A percentile compares a stretch with the other conserved stretches of the same genome.
Conservation (phyloP, 2,329 filamentous ascomycete genomes). For the Helotiales sp. region DNA sequence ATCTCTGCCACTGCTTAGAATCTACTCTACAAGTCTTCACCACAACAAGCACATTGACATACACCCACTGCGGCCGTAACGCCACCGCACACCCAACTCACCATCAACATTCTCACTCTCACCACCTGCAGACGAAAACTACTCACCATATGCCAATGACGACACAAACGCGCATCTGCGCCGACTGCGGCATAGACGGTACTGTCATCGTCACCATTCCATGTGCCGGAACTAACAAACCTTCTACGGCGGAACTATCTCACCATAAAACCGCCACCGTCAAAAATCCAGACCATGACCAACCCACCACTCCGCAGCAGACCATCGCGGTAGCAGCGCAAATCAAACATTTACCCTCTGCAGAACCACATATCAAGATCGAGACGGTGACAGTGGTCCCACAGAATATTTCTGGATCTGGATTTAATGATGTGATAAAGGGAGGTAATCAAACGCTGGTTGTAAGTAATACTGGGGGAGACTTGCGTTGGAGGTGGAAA, state of each 20-base stretch:
- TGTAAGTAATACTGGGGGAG: neutral
- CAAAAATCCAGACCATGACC: neutral
- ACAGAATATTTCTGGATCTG: neutral
- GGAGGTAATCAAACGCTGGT: neutral
- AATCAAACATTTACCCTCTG: neutral
- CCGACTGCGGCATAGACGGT: neutral
- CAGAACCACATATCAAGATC: neutral
- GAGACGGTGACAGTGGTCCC: neutral
- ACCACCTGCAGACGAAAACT: neutral
- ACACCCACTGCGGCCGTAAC: neutral
- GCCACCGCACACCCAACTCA: neutral
- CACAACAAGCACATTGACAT: neutral
- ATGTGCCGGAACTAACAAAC: neutral
- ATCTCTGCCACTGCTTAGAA: neutral
- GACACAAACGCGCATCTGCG: conserved; percentile 2
- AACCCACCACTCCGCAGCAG: neutral
- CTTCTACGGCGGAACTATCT: too few relatives aligned
- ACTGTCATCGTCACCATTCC: neutral
- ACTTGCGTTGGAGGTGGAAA: neutral
- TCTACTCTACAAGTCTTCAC: conserved; percentile 5
- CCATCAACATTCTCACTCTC: neutral
- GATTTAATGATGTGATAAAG: neutral
- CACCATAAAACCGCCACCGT: too few relatives aligned
- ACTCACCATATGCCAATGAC: conserved; percentile 8
- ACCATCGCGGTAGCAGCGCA: neutral